phyloP scores from a whole-genome alignment of 345 rosid genomes.

The Euphorbia lathyris region DNA sequence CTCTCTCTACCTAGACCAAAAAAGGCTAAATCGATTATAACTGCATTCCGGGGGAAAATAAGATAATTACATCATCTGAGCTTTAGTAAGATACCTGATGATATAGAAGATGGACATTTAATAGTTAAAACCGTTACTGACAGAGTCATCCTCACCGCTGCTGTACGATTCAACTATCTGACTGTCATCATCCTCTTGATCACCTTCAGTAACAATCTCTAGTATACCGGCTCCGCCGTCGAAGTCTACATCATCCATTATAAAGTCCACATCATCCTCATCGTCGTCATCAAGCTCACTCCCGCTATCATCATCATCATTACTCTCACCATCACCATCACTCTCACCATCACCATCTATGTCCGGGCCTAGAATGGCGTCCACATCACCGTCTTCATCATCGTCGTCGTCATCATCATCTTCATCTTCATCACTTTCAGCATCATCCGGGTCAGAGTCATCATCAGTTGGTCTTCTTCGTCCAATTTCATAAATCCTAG shows the following conservation, averaged over 20 bases:
- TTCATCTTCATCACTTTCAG: conserved; percentile 87
- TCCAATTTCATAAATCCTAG: conserved; percentile 90
- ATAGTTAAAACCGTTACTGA: conserved; percentile 44
- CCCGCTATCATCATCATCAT: conserved; percentile 49
- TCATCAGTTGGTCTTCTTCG: conserved; percentile 90
- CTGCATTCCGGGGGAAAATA: neutral
- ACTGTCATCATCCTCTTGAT: conserved; percentile 60
- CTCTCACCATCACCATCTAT: conserved; percentile 75
- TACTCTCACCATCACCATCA: conserved; percentile 61
- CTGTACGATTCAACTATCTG: conserved; percentile 67
- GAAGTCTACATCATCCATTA: conserved; percentile 49
- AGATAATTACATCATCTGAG: conserved; percentile 27
- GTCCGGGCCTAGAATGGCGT: conserved; percentile 57
- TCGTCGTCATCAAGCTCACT: conserved; percentile 64
- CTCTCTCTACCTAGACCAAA: neutral
- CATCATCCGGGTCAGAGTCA: conserved; percentile 97
- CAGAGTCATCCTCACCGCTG: conserved; percentile 65
- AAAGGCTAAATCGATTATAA: conserved; percentile 4
- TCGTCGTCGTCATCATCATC: conserved; percentile 80
- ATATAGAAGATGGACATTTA: conserved; percentile 24
- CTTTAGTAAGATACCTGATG: conserved; percentile 1
- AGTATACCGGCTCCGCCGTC: conserved; percentile 60
- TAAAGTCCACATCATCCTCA: conserved; percentile 51
- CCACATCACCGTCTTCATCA: conserved; percentile 59
- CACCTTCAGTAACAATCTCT: conserved; percentile 60